Base-by-base conservation (phyloP, 2,329 filamentous ascomycete genomes). In the Zymoseptoria pseudotritici region DNA sequence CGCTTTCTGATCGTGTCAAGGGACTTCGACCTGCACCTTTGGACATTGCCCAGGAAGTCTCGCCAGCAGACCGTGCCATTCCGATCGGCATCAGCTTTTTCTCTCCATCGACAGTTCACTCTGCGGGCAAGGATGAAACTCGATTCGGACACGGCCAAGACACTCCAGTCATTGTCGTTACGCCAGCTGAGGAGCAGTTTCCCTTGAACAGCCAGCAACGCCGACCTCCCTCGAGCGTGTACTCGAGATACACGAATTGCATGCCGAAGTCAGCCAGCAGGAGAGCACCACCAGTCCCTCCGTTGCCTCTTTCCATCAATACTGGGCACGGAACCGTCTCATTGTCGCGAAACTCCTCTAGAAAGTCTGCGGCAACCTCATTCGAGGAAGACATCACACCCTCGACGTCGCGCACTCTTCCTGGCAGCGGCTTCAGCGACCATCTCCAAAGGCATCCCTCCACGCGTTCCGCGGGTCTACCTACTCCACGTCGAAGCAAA, bases 51-150 rank as follows among this genome's bases (percentile, higher is more conserved):
- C 59, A 64, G 17, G 83, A 85, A 62, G 77, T 89, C 3, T 89
- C 87, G 13, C 87, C 88, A 0, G 83, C 82, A 60, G 85, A 88
- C 66, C 80, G 84, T n/a, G 86, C 86, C 1, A 91, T 91, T 61
- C 81, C 88, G 50, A 91, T 90, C 64, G 87, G 87, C 11, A 84
- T 91, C 55, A 81, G 83, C 13, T 76, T 90, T 53, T 46, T 46
- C 36, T 83, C 87, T 2, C 81, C 83, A 13, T 80, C 82, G 53
- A 66, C 75, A 72, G 50, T 82, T 74, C 36, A 46, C 36, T 46
- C 36, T 46, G 17, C 36, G 2, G 36, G 13, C 17, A 17, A 4
- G 13, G 11, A 46, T n/a, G n/a, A 24, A 31, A 52, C 29, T 7
- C 54, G 53, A 11, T 56, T 55, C 11, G 62, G 58, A 19, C 42